A percentile compares a stretch with the other conserved stretches of the same genome.
Conservation (phyloP, 2,329 filamentous ascomycete genomes). For the Amauroascus niger region DNA sequence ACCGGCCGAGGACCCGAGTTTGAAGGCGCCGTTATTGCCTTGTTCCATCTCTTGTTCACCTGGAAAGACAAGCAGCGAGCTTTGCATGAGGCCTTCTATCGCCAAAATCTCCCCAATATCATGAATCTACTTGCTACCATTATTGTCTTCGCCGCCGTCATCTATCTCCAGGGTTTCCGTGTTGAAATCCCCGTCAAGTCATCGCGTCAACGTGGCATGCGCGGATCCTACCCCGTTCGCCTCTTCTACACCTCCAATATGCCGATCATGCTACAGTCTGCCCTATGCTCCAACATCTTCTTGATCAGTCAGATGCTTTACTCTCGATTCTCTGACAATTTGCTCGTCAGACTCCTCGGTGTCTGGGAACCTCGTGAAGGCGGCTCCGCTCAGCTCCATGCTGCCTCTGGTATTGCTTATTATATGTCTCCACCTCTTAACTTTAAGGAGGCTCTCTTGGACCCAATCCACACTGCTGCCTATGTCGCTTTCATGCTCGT, state of each 20-base stretch:
- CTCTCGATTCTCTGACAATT: conserved; percentile 97
- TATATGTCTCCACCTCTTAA: conserved; percentile 99
- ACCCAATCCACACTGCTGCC: conserved; percentile 90
- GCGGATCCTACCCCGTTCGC: conserved; percentile 94
- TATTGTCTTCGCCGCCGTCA: conserved; percentile 88
- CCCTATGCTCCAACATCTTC: conserved; percentile 98
- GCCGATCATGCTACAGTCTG: conserved; percentile 99
- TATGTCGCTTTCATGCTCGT: conserved; percentile 98
- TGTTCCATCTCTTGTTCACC: conserved; percentile 42
- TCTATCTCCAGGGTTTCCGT: conserved; percentile 98
- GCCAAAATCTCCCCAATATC: conserved; percentile 98
- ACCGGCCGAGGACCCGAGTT: conserved; percentile 95
- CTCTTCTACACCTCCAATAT: conserved; percentile 99
- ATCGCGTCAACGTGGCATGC: conserved; percentile 94
- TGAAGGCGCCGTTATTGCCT: conserved; percentile 19
- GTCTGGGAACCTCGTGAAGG: conserved; percentile 97
- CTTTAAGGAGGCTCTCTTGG: conserved; percentile 92
- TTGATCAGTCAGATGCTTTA: conserved; percentile 98
- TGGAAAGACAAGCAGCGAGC: conserved; percentile 99
- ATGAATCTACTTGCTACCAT: conserved; percentile 96
- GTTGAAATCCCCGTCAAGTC: conserved; percentile 99
- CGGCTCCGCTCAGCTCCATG: conserved; percentile 79
- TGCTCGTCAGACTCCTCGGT: conserved; percentile 92
- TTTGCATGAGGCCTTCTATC: conserved; percentile 96
- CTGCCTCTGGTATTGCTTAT: conserved; percentile 88